phyloP scores from a whole-genome alignment of 345 rosid species.

The Iberis pinnata region DNA sequence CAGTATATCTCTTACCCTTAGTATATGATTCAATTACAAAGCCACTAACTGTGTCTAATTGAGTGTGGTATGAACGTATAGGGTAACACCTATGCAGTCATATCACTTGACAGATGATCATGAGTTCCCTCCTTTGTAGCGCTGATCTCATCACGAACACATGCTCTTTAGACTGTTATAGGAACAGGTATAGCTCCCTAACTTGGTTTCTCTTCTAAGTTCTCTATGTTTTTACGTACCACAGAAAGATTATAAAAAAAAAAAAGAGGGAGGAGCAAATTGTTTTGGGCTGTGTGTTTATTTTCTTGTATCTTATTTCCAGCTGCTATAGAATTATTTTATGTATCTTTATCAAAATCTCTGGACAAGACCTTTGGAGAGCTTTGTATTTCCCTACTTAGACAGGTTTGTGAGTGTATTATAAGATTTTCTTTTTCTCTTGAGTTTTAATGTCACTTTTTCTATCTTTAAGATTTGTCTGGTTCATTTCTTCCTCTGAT shows the following conservation, averaged over 20 bases:
- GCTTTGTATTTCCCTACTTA: conserved; percentile 28
- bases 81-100: conserved; percentile 43
- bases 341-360: conserved; percentile 21
- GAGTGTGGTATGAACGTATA: conserved; percentile 28
- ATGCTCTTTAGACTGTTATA: conserved; percentile 25
- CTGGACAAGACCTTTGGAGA: conserved; percentile 21
- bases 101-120: conserved; percentile 67
- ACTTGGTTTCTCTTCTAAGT: conserved; percentile 27
- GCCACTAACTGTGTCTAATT: conserved; percentile 7
- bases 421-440: conserved; percentile 9
- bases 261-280: conserved; percentile 23
- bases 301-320: conserved; percentile 16
- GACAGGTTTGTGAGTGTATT: conserved; percentile 29
- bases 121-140: conserved; percentile 75
- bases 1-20: conserved; percentile 10
- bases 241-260: neutral
- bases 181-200: conserved; percentile 28
- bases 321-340: conserved; percentile 9
- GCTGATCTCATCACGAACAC: conserved; percentile 27
- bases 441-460: neutral
- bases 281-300: conserved; percentile 19
- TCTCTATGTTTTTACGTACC: neutral
- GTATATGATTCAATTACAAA: neutral
- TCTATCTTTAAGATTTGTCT: neutral
- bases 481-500: too few relatives aligned